These are phyloP conservation scores for Solanum etuberosum DNA, from an alignment of 257 asterid genomes.

Conservation along the genomic window DNA sequence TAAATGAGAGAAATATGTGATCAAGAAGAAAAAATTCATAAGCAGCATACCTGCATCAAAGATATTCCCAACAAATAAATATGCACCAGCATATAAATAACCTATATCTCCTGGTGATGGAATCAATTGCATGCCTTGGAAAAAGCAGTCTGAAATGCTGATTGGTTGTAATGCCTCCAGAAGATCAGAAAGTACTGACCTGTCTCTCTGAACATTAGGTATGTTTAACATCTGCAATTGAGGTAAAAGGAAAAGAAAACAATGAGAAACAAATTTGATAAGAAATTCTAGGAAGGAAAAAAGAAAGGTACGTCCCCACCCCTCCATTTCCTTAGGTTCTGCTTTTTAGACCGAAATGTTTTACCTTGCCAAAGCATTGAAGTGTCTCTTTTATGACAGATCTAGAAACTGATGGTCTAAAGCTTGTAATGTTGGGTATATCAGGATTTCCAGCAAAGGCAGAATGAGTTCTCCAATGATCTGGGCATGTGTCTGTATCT, in stretches of 20 bases:
- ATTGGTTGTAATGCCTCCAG: constrained; percentile 66
- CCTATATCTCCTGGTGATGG: constrained; percentile 57
- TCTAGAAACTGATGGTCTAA: constrained; percentile 31
- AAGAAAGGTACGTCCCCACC: background rate
- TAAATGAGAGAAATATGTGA: background rate
- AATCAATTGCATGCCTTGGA: constrained; percentile 40
- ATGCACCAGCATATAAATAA: constrained; percentile 60
- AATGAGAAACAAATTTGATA: background rate
- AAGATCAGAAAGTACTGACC: constrained; percentile 38
- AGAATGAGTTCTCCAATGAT: constrained; percentile 68
- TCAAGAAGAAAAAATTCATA: background rate
- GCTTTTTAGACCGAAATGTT: background rate
- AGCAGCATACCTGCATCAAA: constrained; percentile 50
- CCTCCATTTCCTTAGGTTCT: background rate
- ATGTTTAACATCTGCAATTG: constrained; percentile 49
- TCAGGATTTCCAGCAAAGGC: constrained; percentile 52
- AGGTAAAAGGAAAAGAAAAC: constrained; percentile 9
- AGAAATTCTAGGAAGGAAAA: background rate
- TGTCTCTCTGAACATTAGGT: constrained; percentile 47
- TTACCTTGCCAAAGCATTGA: constrained; percentile 80
- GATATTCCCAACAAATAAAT: constrained; percentile 40
- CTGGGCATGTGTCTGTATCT: constrained; percentile 60
- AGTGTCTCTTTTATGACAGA: constrained; percentile 58
- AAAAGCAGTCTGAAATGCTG: constrained; percentile 34
- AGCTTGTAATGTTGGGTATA: constrained; percentile 20